These are phyloP conservation scores for Lactifluus subvellereus DNA, from an alignment of 768 basidiomycete species.

Conservation along the genomic window DNA sequence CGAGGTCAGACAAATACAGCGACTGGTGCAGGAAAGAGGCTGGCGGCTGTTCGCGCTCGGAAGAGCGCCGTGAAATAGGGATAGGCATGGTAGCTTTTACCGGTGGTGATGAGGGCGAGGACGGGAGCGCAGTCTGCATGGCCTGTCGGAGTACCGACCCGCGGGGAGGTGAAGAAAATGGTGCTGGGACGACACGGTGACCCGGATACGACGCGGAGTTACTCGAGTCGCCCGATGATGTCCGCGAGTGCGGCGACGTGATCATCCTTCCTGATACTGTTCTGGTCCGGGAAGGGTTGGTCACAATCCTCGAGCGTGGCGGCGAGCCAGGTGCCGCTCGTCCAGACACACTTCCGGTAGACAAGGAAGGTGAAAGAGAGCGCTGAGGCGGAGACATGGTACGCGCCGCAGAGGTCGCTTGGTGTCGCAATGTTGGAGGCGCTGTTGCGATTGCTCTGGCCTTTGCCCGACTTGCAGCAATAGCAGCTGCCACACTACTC, in stretches of 20 bases:
- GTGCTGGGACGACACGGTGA: slow-evolving; percentile 21
- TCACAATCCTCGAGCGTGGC: slow-evolving; percentile 24
- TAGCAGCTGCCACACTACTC: slow-evolving; percentile 75
- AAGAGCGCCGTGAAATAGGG: slow-evolving; percentile 22
- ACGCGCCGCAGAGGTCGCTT: slow-evolving; percentile 70
- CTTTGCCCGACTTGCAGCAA: slow-evolving; percentile 86
- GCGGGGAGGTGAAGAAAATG: slow-evolving; percentile 27
- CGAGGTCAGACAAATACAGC: slow-evolving; percentile 34
- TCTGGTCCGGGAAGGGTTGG: slow-evolving; percentile 23
- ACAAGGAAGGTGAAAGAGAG: slow-evolving; percentile 36
- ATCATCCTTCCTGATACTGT: slow-evolving; percentile 9
- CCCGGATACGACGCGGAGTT: slow-evolving; percentile 14
- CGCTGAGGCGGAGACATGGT: slow-evolving; percentile 39
- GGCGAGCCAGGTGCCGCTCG: slow-evolving; percentile 26
- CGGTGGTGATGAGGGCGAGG: slow-evolving; percentile 28
- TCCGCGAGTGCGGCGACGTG: slow-evolving; percentile 21
- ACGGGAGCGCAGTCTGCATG: slow-evolving; percentile 32
- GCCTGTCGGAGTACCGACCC: slow-evolving; percentile 30
- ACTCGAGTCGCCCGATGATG: slow-evolving; percentile 22
- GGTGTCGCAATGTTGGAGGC: slow-evolving; percentile 74
- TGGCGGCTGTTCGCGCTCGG: slow-evolving; percentile 9
- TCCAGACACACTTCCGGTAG: slow-evolving; percentile 27
- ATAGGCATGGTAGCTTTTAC: slow-evolving; percentile 19
- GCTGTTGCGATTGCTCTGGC: slow-evolving; percentile 79
- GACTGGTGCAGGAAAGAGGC: slow-evolving; percentile 9